These are phyloP conservation scores for Starmerella sp. DNA, from an alignment of 805 yeast species.

Conservation along the genomic window DNA sequence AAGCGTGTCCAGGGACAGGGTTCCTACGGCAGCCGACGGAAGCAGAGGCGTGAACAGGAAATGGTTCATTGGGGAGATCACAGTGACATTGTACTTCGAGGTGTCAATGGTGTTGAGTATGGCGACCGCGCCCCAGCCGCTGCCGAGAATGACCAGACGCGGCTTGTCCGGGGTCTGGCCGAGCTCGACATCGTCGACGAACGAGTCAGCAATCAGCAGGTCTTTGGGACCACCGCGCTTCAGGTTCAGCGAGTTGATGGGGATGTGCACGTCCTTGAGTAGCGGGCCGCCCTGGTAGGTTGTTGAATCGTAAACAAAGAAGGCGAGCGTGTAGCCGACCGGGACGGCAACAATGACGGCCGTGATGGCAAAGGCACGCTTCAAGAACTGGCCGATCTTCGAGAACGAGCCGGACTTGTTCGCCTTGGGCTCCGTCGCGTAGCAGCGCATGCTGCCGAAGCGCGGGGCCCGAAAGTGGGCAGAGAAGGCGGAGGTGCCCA, in stretches of 20 bases:
- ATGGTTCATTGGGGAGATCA: slow-evolving; percentile 57
- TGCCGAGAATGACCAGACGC: slow-evolving; percentile 49
- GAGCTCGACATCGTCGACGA: slow-evolving; percentile 47
- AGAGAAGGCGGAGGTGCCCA: neutral
- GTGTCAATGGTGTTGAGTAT: slow-evolving; percentile 41
- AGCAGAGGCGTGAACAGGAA: slow-evolving; percentile 59
- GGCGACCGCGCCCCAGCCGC: slow-evolving; percentile 65
- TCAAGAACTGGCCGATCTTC: neutral
- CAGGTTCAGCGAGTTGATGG: slow-evolving; percentile 44
- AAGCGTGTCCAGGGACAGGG: slow-evolving; percentile 51
- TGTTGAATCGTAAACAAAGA: slow-evolving; percentile 55
- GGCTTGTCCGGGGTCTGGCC: slow-evolving; percentile 39
- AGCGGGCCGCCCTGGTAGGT: slow-evolving; percentile 38
- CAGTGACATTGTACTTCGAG: slow-evolving; percentile 52
- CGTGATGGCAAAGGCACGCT: slow-evolving; percentile 4
- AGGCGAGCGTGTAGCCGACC: slow-evolving; percentile 32
- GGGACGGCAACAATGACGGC: slow-evolving; percentile 22
- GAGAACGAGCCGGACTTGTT: neutral
- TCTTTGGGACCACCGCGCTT: slow-evolving; percentile 60
- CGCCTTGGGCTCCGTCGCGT: neutral
- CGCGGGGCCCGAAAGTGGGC: neutral
- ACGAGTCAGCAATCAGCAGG: slow-evolving; percentile 46
- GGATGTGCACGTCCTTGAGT: slow-evolving; percentile 38
- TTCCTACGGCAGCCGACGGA: slow-evolving; percentile 62
- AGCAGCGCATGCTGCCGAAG: neutral